These are phyloP conservation scores for Aspergillus nidulans DNA, from an alignment of 495 filamentous ascomycete species.

Conservation along the genomic window DNA sequence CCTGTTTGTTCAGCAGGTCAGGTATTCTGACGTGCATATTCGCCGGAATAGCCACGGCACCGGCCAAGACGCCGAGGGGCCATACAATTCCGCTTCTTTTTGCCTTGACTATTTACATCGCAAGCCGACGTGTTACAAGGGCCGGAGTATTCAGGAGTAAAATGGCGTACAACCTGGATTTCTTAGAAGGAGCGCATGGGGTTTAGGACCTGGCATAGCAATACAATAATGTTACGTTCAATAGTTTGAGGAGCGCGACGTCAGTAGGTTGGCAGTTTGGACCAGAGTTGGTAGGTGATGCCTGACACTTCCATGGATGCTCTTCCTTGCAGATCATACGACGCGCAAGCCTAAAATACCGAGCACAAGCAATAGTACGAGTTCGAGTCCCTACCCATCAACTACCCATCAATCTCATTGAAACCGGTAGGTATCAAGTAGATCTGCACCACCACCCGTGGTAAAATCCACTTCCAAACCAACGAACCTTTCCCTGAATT, in stretches of 20 bases:
- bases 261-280: not conserved
- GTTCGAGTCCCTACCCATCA: not conserved
- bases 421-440: too few species aligned
- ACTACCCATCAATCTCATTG: not conserved
- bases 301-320: not conserved
- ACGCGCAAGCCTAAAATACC: not conserved
- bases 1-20: not conserved
- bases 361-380: not conserved
- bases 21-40: not conserved
- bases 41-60: not conserved
- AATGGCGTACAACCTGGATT: not conserved
- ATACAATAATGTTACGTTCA: slow-evolving; percentile 3
- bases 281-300: not conserved
- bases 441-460: not conserved
- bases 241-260: too few species aligned
- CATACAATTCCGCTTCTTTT: not conserved
- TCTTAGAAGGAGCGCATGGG: not conserved
- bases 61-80: not conserved
- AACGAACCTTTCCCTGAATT: not conserved
- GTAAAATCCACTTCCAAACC: not conserved
- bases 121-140: not conserved
- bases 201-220: not conserved
- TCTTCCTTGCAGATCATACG: not conserved
- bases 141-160: slow-evolving; percentile 4
- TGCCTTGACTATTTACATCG: not conserved